Evolutionary conservation across 2,329 filamentous ascomycete genomes (phyloP).

Genomic region (Escovopsis sp.): DNA sequence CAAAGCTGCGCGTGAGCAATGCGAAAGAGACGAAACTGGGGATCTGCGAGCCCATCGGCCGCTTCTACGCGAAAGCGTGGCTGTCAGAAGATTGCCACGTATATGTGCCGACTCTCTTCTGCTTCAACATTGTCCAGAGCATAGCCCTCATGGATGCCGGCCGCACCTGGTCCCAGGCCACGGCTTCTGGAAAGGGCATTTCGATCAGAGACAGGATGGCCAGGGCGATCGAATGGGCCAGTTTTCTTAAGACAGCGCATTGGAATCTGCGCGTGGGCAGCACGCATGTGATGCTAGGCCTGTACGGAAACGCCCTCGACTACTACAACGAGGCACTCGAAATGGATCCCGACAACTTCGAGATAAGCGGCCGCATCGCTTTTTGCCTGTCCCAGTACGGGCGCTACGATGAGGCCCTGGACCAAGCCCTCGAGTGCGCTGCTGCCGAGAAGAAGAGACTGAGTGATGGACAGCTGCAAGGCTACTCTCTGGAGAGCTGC

Average conservation of each 20-base stretch:
- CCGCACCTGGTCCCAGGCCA: constrained; percentile 21
- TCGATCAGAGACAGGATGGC: constrained; percentile 19
- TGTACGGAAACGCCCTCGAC: constrained; percentile 19
- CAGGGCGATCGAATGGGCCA: constrained; percentile 23
- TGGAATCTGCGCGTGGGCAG: constrained; percentile 26
- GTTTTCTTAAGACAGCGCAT: constrained; percentile 19
- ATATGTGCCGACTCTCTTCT: constrained; percentile 26
- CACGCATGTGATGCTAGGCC: constrained; percentile 22
- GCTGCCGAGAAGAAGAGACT: constrained; percentile 19
- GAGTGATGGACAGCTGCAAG: constrained; percentile 12
- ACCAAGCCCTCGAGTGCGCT: constrained; percentile 23
- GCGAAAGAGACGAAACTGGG: constrained; percentile 13
- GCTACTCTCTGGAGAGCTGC: constrained; percentile 12
- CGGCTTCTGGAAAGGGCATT: constrained; percentile 22
- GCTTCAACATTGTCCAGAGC: constrained; percentile 28
- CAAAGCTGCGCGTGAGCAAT: constrained; percentile 16
- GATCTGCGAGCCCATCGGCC: constrained; percentile 24
- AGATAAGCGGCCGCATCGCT: constrained; percentile 26
- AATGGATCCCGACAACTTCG: constrained; percentile 22
- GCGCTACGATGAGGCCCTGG: constrained; percentile 20
- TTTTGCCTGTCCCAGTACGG: constrained; percentile 24
- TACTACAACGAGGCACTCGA: constrained; percentile 23
- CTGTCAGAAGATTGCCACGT: constrained; percentile 18
- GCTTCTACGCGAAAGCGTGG: constrained; percentile 25
- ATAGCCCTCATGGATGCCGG: constrained; percentile 25